A percentile compares a stretch with the other conserved stretches of the same genome.
Conservation (phyloP, 139 green algal genomes). For the Tetraselmis chui region DNA sequence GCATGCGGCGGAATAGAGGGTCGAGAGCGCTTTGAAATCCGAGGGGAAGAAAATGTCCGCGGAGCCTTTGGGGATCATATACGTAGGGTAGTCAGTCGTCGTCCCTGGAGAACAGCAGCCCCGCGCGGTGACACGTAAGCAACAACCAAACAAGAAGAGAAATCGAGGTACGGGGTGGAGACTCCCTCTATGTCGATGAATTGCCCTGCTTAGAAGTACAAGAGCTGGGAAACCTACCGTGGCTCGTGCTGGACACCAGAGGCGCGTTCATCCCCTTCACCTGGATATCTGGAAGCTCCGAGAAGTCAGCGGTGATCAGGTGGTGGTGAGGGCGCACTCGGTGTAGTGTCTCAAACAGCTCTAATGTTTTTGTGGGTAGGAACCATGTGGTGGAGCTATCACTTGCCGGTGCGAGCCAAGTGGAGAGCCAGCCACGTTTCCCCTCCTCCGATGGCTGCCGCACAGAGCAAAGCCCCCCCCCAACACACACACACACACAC, state of each 20-base stretch:
- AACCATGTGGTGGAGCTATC: too few relatives aligned
- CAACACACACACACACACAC: too few relatives aligned
- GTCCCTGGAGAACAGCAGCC: conserved; percentile 26
- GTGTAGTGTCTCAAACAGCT: conserved; percentile 66
- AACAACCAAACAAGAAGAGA: too few relatives aligned
- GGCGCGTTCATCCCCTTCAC: conserved; percentile 65
- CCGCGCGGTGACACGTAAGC: too few relatives aligned
- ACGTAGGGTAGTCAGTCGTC: conserved; percentile 42
- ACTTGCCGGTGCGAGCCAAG: too few relatives aligned
- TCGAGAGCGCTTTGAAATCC: conserved; percentile 61
- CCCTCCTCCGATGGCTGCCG: not conserved
- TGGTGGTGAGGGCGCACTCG: conserved; percentile 52
- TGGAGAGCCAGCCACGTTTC: not conserved
- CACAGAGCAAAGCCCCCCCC: not conserved
- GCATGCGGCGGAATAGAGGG: conserved; percentile 43
- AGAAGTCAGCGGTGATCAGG: conserved; percentile 79
- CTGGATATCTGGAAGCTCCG: conserved; percentile 64
- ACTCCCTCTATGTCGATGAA: not conserved
- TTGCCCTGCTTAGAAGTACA: conserved; percentile 11
- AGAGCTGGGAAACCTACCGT: conserved; percentile 18
- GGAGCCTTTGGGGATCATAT: conserved; percentile 36
- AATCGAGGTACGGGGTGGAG: not conserved
- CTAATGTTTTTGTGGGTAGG: conserved; percentile 54
- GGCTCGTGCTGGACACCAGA: conserved; percentile 66
- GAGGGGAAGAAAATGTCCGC: conserved; percentile 91